These are phyloP conservation scores for Candida sanyiensis DNA, from an alignment of 805 yeast genomes.

Conservation along the genomic window DNA sequence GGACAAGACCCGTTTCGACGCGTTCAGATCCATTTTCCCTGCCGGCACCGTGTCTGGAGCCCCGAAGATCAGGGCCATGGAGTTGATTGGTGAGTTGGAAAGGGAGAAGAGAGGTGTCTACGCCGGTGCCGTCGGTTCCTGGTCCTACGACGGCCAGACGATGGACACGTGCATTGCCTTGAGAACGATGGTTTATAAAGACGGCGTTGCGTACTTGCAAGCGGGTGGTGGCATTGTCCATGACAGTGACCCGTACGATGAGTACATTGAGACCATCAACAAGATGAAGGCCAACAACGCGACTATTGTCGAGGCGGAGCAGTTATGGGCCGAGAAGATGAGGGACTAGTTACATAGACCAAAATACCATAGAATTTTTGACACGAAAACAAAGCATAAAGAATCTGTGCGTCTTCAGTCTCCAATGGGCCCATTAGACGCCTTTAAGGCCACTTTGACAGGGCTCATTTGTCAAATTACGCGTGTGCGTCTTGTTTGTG, in stretches of 20 bases:
- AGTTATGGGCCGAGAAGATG: conserved; percentile 45
- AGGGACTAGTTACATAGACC: too few species aligned
- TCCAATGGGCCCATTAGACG: too few species aligned
- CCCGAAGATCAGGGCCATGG: conserved; percentile 97
- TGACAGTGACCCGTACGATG: conserved; percentile 93
- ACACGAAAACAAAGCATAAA: too few species aligned
- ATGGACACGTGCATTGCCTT: conserved; percentile 98
- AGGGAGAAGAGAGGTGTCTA: conserved; percentile 91
- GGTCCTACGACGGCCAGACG: conserved; percentile 91
- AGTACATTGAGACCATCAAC: conserved; percentile 93
- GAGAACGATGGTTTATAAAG: conserved; percentile 93
- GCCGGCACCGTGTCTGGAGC: conserved; percentile 99
- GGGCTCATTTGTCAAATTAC: too few species aligned
- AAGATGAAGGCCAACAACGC: conserved; percentile 91
- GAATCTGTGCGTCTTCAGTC: too few species aligned
- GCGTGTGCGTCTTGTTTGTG: too few species aligned
- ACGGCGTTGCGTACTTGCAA: conserved; percentile 86
- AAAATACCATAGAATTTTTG: too few species aligned
- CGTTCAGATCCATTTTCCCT: conserved; percentile 95
- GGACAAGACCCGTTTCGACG: conserved; percentile 89
- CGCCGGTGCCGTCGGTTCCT: conserved; percentile 98
- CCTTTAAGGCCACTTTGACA: too few species aligned
- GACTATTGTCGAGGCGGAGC: conserved; percentile 90
- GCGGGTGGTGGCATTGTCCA: conserved; percentile 99
- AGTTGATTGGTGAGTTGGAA: conserved; percentile 83